Conservation (phyloP, 495 filamentous ascomycete species). For the Aspergillus heteromorphus region DNA sequence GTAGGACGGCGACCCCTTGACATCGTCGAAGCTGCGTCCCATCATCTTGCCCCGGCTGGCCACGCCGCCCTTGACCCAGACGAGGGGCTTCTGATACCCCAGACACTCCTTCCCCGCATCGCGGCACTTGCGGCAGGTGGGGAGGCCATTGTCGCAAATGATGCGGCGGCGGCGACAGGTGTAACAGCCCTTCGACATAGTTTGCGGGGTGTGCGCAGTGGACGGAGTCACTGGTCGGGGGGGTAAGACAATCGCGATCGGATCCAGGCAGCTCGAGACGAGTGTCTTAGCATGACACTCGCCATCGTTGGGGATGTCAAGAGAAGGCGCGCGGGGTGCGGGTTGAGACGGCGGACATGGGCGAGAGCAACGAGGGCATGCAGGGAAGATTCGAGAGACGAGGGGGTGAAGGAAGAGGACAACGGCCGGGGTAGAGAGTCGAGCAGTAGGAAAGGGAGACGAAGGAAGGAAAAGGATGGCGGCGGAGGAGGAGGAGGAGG, state of each 20-base stretch:
- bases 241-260: neutral
- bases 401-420: neutral
- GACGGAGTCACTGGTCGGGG: slow-evolving; percentile 1
- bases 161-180: slow-evolving; percentile 48
- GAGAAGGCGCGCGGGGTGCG: neutral
- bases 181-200: slow-evolving; percentile 47
- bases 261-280: slow-evolving; percentile 11
- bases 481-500: neutral
- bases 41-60: slow-evolving; percentile 49
- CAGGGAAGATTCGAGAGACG: no score
- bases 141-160: slow-evolving; percentile 57
- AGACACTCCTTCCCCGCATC: slow-evolving; percentile 58
- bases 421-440: neutral
- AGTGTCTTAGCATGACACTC: slow-evolving; percentile 16
- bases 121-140: slow-evolving; percentile 57
- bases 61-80: slow-evolving; percentile 48
- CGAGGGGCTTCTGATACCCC: slow-evolving; percentile 54
- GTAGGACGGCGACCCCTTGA: slow-evolving; percentile 11
- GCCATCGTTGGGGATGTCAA: slow-evolving; percentile 14
- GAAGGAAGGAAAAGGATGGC: neutral
- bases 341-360: neutral
- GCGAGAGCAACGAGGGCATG: neutral
- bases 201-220: neutral
- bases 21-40: slow-evolving; percentile 43
- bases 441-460: neutral